Base-by-base conservation (phyloP, 768 basidiomycete genomes). In the Tubosaeta sp. region DNA sequence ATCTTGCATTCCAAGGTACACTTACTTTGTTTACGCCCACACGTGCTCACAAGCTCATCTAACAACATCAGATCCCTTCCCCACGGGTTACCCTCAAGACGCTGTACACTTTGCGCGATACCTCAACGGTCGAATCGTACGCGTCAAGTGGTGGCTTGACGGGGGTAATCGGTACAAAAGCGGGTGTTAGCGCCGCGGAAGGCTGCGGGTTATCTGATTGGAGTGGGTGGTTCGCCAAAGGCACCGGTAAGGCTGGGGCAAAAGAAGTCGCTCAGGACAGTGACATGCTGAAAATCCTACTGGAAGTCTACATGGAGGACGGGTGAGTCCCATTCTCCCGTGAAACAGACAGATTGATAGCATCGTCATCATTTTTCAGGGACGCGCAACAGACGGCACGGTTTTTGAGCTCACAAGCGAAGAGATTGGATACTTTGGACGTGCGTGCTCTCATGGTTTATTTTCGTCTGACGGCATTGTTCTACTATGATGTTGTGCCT, bases 231-330 rank as follows among this genome's bases (percentile, higher is more conserved):
- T 70, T 70, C 8, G 51, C 53, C 76, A 80, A 16, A 77, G 79
- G 47, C 76, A 79, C 84, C 80, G 53, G 75, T 75, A 29, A 5
- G 19, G 32, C 65, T 86, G 53, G 69, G 87, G 53, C 26, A 12
- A 65, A 56, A 48, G 53, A 53, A 44, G 76, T 79, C 34, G 76
- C 78, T 5, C 71, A 72, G 9, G 60, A 77, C 62, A 78, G 73
- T 48, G 76, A 78, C 25, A 69, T 94, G 58, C 66, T 94, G 57
- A 83, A 78, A 72, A 78, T 83, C 29, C 68, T 95, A 27, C 63
- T 95, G 52, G 83, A 88, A 64, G 86, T 94, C 7, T 93, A 94
- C 67, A 86, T 92, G 85, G 74, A 73, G 33, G 83, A 84, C 50
- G 81, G 81, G 89, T 90, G 59, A 52, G 86, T 76, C 27, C 51